Evolutionary conservation across 139 green algal species (phyloP), one percentile per base, ranked within the genome.

Genomic region (Haematococcus lacustris): DNA sequence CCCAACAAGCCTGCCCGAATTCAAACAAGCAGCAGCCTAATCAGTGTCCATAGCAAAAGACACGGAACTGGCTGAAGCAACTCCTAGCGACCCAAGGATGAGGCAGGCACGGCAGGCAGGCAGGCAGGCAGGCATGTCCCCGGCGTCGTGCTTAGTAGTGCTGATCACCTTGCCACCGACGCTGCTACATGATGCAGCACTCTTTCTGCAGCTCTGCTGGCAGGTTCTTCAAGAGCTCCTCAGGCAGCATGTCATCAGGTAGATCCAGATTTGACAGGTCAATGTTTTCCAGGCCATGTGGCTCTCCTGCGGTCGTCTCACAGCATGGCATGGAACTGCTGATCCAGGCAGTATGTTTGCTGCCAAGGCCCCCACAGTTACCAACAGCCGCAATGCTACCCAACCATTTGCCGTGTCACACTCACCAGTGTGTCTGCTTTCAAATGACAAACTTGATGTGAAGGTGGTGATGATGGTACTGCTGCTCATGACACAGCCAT

Each of bases 121-220:
- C n/a, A n/a, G n/a, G n/a, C n/a, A n/a, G n/a, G n/a, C n/a, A n/a
- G n/a, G n/a, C n/a, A n/a, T n/a, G n/a, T n/a, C n/a, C n/a, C n/a
- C n/a, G n/a, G n/a, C n/a, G n/a, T n/a, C n/a, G n/a, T n/a, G n/a
- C n/a, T n/a, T n/a, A n/a, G n/a, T n/a, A n/a, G n/a, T n/a, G n/a
- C n/a, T n/a, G n/a, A n/a, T n/a, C n/a, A n/a, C n/a, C n/a, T n/a
- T n/a, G n/a, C n/a, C n/a, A n/a, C n/a, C n/a, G n/a, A n/a, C n/a
- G n/a, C n/a, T n/a, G n/a, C 17, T 28, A 72, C 67, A 72, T 72
- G 47, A 72, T 72, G 32, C 43, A 50, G 67, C 73, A 79, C 50
- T 78, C 68, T 32, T 79, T 30, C 34, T 74, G 66, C 37, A 79
- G 57, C 66, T 79, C 73, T 38, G 64, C 66, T 3, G 73, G 73